Base-by-base conservation (phyloP, 345 rosid genomes). In the Orychophragmus violaceus region DNA sequence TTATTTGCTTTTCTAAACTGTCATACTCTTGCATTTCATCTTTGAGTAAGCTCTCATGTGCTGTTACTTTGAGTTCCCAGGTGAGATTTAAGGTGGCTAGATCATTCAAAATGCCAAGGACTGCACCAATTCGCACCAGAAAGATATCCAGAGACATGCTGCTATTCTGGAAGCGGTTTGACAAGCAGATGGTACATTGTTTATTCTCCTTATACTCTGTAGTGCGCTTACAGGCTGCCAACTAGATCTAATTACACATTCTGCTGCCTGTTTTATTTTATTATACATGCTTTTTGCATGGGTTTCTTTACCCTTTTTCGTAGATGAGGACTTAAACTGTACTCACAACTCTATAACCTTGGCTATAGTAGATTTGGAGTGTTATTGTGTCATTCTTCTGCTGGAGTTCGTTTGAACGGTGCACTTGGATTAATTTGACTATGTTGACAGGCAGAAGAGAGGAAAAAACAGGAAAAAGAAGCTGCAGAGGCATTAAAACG, bases 101-200 rank as follows among this genome's bases (percentile, higher is more conserved):
- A 75, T 95, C 99, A 19, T 90, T 75, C 71, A 95, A 87, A 76
- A 60, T 88, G 72, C 85, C 87, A 86, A 80, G 86, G 62, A 89
- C 85, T 80, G 97, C 99, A 64, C 81, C 90, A n/a, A 78, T 87
- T 75, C 99, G 99, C 74, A 95, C 99, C 48, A 87, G 97, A 79
- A 95, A 91, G 81, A 74, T 95, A 82, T 85, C 99, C 29, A 95
- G 95, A 77, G 99, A 95, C 80, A 86, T 91, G 97, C 73, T 95
- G 68, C 79, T 95, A 55, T 91, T 82, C 68, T 95, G 97, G 97
- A 95, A 95, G 84, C 88, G 97, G 70, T 78, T 81, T 52, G 99
- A 95, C 75, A 95, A 89, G 79, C 97, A 95, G 84, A 91, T 89
- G 99, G 99, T 95, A 88, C 63, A 35, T 45, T 36, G 25, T 61